phyloP scores from a whole-genome alignment of 768 basidiomycete genomes.

The Tephrocybe rancida region DNA sequence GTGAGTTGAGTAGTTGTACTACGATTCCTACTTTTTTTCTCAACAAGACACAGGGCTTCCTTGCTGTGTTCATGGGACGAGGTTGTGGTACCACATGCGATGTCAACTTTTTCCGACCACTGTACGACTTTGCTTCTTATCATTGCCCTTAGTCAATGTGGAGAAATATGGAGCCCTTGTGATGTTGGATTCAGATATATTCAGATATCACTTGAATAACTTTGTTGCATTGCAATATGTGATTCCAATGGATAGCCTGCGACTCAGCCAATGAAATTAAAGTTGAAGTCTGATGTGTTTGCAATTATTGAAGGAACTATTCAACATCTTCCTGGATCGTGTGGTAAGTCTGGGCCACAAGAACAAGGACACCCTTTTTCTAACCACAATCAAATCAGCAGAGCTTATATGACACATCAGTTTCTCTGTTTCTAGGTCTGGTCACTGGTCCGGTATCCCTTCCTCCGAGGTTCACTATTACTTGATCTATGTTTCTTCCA shows the following conservation, averaged over 20 bases:
- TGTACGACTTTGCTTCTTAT: slow-evolving; percentile 14
- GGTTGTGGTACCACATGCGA: slow-evolving; percentile 28
- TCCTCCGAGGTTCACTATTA: not conserved
- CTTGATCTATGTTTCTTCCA: not conserved
- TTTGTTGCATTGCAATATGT: slow-evolving; percentile 1
- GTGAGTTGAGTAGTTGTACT: slow-evolving; percentile 5
- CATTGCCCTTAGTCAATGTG: not conserved
- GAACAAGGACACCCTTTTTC: not conserved
- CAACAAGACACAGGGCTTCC: slow-evolving; percentile 18
- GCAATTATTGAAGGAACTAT: slow-evolving; percentile 26
- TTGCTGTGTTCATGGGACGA: slow-evolving; percentile 30
- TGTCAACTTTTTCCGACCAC: slow-evolving; percentile 30
- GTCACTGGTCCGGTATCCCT: slow-evolving; percentile 24
- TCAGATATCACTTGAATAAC: not conserved
- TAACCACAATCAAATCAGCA: not conserved
- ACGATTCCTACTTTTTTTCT: too few relatives aligned
- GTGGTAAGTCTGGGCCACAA: slow-evolving; percentile 18
- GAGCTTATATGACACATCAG: slow-evolving; percentile 29
- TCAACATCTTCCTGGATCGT: slow-evolving; percentile 29
- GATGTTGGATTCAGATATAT: not conserved
- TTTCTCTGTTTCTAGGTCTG: slow-evolving; percentile 27
- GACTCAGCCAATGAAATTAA: slow-evolving; percentile 12
- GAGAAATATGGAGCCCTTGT: not conserved
- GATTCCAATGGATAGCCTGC: not conserved
- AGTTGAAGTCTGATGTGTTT: slow-evolving; percentile 23